Conservation (phyloP, 208 protist species). For the Blechomonas ayalai region DNA sequence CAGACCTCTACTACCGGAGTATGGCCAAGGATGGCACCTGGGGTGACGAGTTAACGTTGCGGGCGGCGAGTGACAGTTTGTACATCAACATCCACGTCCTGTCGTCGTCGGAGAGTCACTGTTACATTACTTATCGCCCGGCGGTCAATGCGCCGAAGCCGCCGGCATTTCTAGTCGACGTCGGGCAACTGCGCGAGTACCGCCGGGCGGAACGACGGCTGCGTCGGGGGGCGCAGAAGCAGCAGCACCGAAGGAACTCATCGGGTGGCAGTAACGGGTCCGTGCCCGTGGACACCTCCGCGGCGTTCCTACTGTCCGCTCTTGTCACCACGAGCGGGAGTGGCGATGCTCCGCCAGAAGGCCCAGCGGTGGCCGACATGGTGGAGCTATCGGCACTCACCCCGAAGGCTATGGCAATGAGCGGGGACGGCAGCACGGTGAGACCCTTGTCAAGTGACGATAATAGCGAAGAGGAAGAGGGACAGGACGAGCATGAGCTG, state of each 20-base stretch:
- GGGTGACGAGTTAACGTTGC: constrained; percentile 85
- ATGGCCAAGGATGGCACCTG: constrained; percentile 52
- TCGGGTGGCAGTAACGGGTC: not conserved
- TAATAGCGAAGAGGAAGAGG: too few relatives aligned
- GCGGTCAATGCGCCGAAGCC: constrained; percentile 36
- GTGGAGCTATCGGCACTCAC: not conserved
- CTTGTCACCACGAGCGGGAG: constrained; percentile 3
- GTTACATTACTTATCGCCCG: constrained; percentile 75
- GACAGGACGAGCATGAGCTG: constrained; percentile 8
- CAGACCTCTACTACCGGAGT: constrained; percentile 58
- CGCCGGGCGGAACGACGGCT: constrained; percentile 11
- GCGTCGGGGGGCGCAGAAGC: constrained; percentile 7
- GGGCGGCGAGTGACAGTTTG: constrained; percentile 75
- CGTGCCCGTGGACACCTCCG: too few relatives aligned
- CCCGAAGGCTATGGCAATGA: not conserved
- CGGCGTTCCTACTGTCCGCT: too few relatives aligned
- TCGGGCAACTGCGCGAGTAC: constrained; percentile 24
- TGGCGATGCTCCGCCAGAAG: not conserved
- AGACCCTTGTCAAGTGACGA: too few relatives aligned
- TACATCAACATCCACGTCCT: constrained; percentile 81
- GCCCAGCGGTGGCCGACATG: not conserved
- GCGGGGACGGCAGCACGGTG: not conserved
- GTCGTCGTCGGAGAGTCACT: constrained; percentile 72
- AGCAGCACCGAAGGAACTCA: constrained; percentile 4
- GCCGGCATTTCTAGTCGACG: constrained; percentile 72